Percentiles rank a stretch among this genome's conserved stretches.
These are phyloP conservation scores for Globisporangium canariense DNA, from an alignment of 352 stramenopile species.

Conservation along the genomic window DNA sequence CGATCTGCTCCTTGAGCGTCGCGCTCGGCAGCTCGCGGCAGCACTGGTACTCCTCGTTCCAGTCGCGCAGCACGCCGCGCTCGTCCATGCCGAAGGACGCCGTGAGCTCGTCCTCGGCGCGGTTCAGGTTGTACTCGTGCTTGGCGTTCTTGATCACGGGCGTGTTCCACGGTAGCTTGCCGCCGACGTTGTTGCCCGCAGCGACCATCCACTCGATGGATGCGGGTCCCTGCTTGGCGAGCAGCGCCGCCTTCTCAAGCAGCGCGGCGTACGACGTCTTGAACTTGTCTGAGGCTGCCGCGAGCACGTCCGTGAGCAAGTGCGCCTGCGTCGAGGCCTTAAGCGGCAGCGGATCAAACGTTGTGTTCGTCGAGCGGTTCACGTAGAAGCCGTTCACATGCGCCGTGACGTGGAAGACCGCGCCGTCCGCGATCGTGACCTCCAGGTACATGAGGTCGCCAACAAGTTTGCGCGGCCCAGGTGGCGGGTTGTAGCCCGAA, in stretches of 20 bases:
- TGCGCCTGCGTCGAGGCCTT: conserved; percentile 43
- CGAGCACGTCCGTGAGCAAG: conserved; percentile 81
- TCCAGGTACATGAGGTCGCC: conserved; percentile 95
- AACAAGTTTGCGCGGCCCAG: conserved; percentile 84
- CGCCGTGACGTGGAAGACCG: conserved; percentile 83
- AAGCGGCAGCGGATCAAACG: conserved; percentile 82
- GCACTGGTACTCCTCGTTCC: conserved; percentile 97
- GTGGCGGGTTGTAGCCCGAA: conserved; percentile 94
- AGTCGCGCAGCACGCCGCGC: conserved; percentile 91
- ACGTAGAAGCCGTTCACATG: conserved; percentile 93
- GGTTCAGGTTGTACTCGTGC: conserved; percentile 77
- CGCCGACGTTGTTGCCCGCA: conserved; percentile 65
- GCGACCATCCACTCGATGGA: conserved; percentile 88
- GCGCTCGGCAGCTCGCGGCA: conserved; percentile 75
- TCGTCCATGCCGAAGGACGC: conserved; percentile 91
- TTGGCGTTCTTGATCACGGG: conserved; percentile 29
- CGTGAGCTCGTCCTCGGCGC: conserved; percentile 89
- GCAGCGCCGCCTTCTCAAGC: conserved; percentile 68
- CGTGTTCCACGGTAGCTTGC: conserved; percentile 82
- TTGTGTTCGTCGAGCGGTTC: conserved; percentile 76
- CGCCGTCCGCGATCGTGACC: conserved; percentile 69
- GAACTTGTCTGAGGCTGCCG: conserved; percentile 69
- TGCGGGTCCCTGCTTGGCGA: conserved; percentile 71
- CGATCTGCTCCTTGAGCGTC: conserved; percentile 87
- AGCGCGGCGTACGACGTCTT: conserved; percentile 64